Conservation (phyloP, 306 rosid species). For the Trifolium pratense region DNA sequence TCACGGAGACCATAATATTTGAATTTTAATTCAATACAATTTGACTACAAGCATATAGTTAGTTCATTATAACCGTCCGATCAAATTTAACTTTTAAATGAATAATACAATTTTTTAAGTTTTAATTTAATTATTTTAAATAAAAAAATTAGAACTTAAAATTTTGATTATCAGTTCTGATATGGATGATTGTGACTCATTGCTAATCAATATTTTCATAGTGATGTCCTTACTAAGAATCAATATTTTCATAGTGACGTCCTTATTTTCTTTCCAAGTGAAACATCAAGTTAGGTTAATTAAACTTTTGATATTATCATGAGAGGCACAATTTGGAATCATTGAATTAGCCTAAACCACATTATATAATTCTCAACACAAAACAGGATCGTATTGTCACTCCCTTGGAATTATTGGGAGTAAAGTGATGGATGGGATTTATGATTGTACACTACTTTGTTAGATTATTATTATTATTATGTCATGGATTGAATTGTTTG, state of each 20-base stretch:
- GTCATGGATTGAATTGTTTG: conserved; percentile 37
- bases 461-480: conserved; percentile 26
- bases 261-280: conserved; percentile 36
- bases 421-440: conserved; percentile 45
- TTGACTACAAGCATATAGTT: too few species aligned
- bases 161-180: too few species aligned
- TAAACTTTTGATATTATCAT: conserved; percentile 33
- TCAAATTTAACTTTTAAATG: too few species aligned
- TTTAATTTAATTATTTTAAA: too few species aligned
- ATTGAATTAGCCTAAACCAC: conserved; percentile 41
- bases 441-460: conserved; percentile 32
- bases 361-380: conserved; percentile 42
- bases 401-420: conserved; percentile 43
- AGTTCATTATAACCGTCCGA: too few species aligned
- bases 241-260: conserved; percentile 23
- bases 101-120: too few species aligned
- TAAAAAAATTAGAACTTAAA: too few species aligned
- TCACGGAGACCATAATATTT: background rate
- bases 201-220: conserved; percentile 34
- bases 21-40: too few species aligned
- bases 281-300: conserved; percentile 43
- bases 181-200: conserved; percentile 33
- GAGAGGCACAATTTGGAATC: conserved; percentile 27
- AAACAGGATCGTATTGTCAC: conserved; percentile 22
- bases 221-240: too few species aligned